Conservation (phyloP, 768 basidiomycete genomes). For the Tricholoma sp. region DNA sequence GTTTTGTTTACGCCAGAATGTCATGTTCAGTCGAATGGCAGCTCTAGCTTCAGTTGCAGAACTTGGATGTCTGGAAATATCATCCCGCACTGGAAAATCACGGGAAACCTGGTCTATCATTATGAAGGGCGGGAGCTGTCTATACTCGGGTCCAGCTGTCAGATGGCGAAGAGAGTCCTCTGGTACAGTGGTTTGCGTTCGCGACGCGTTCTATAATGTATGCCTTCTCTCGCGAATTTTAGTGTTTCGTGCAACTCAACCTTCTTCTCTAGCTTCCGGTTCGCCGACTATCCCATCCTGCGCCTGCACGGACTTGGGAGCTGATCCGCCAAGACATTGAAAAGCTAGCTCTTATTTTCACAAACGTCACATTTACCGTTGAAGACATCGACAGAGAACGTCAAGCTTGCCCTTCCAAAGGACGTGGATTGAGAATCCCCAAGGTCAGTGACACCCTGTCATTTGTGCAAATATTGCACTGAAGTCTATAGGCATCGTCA, state of each 20-base stretch:
- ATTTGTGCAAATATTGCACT: background rate
- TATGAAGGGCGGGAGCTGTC: constrained; percentile 62
- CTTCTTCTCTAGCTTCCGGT: constrained; percentile 60
- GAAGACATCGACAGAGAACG: constrained; percentile 44
- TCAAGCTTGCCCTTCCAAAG: constrained; percentile 32
- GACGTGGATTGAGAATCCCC: constrained; percentile 53
- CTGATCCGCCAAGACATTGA: constrained; percentile 69
- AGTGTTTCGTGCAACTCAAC: background rate
- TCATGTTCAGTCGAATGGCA: constrained; percentile 21
- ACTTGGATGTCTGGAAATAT: constrained; percentile 75
- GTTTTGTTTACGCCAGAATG: background rate
- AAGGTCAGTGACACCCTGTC: constrained; percentile 41
- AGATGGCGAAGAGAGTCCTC: constrained; percentile 68
- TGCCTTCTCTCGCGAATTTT: constrained; percentile 16
- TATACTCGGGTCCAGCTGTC: constrained; percentile 70
- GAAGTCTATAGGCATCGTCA: constrained; percentile 49
- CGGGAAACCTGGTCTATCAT: constrained; percentile 72
- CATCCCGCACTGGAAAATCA: constrained; percentile 62
- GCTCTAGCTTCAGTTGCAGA: constrained; percentile 83
- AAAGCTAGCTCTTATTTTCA: constrained; percentile 66
- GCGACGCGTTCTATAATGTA: constrained; percentile 90
- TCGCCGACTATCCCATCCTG: constrained; percentile 66
- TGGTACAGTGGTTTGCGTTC: constrained; percentile 80
- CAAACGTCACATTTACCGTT: constrained; percentile 62
- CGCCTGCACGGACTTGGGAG: constrained; percentile 55